Conservation (phyloP, 306 rosid genomes). For the Medicago arabica region DNA sequence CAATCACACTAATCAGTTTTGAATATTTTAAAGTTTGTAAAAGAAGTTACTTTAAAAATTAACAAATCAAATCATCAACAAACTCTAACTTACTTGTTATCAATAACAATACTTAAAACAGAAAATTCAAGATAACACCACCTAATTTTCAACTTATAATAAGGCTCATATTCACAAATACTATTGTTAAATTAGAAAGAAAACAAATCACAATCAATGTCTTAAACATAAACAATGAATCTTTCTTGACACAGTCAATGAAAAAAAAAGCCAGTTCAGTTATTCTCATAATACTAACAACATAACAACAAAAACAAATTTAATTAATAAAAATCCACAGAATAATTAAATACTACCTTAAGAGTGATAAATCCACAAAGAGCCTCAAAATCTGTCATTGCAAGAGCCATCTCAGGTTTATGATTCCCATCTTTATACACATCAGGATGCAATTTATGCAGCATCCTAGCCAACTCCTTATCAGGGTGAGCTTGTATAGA, state of each 20-base stretch:
- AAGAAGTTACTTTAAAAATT: slow-evolving; percentile 1
- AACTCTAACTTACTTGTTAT: slow-evolving; percentile 13
- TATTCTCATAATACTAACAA: slow-evolving; percentile 9
- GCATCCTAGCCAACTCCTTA: slow-evolving; percentile 77
- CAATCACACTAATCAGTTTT: slow-evolving; percentile 25
- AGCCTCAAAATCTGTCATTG: slow-evolving; percentile 82
- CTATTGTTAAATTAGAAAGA: not conserved
- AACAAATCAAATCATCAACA: slow-evolving; percentile 14
- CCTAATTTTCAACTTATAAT: slow-evolving; percentile 7
- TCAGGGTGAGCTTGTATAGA: slow-evolving; percentile 99
- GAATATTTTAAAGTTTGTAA: slow-evolving; percentile 14
- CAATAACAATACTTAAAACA: not conserved
- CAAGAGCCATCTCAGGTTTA: slow-evolving; percentile 98
- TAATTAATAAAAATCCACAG: not conserved
- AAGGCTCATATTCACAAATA: slow-evolving; percentile 33
- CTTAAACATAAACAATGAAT: slow-evolving; percentile 17
- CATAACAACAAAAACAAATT: not conserved
- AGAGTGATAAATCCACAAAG: slow-evolving; percentile 85
- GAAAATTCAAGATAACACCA: slow-evolving; percentile 5
- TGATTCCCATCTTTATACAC: slow-evolving; percentile 88
- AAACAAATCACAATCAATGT: not conserved
- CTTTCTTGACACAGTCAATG: slow-evolving; percentile 14
- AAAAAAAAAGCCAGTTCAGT: not conserved
- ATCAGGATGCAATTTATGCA: slow-evolving; percentile 77
- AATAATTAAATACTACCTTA: slow-evolving; percentile 63